Percentiles rank a stretch among this genome's conserved stretches.
Conservation (phyloP, 441 rosid genomes). For the Erodium moschatum region DNA sequence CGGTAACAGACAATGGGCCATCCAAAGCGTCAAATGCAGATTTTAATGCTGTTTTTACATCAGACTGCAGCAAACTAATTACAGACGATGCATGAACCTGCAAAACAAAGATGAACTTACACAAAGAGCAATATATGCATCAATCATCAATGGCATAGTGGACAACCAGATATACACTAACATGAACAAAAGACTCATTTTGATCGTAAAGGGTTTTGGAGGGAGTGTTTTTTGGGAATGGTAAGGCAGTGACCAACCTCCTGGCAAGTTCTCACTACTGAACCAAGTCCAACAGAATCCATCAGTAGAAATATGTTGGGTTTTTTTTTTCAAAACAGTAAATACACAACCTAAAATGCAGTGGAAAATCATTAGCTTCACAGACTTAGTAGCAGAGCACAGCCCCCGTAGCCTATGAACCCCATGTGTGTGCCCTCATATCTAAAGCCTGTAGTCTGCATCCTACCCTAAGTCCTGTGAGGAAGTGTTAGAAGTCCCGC, state of each 20-base stretch:
- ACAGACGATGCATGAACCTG: constrained; percentile 87
- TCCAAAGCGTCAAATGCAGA: constrained; percentile 80
- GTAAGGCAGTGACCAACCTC: neutral
- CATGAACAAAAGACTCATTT: neutral
- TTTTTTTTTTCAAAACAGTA: neutral
- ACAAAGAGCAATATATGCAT: constrained; percentile 10
- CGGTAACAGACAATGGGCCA: constrained; percentile 83
- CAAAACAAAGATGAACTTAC: constrained; percentile 23
- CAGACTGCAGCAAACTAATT: constrained; percentile 81
- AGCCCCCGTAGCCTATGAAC: neutral
- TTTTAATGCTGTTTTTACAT: constrained; percentile 80
- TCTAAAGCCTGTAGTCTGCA: neutral
- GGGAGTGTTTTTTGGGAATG: neutral
- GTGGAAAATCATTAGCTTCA: neutral
- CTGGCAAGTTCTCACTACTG: neutral
- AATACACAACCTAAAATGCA: neutral
- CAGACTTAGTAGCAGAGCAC: neutral
- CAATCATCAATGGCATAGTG: neutral
- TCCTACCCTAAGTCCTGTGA: too few species aligned
- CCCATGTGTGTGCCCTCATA: neutral
- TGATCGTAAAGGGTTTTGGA: neutral
- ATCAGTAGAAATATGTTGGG: neutral
- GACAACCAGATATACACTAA: neutral
- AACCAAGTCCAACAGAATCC: neutral
- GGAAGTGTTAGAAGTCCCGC: neutral